Percentiles rank a stretch among this genome's conserved stretches.
phyloP scores from a whole-genome alignment of 306 rosid species.

The Abrus precatorius region DNA sequence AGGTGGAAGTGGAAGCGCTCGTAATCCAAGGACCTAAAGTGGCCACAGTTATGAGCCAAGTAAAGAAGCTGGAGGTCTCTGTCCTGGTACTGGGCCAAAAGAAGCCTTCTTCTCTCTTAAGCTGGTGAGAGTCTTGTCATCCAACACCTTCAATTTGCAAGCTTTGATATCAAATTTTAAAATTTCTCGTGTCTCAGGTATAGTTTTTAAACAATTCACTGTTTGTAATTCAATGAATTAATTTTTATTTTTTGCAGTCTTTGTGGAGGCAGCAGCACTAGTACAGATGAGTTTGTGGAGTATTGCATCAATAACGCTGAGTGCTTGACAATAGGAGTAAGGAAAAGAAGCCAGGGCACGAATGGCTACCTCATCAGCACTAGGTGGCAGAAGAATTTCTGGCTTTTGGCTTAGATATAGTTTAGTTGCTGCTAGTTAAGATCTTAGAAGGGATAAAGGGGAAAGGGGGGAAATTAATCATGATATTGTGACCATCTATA shows the following conservation, averaged over 20 bases:
- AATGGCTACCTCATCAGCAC: slow-evolving; percentile 89
- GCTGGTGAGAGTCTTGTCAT: slow-evolving; percentile 75
- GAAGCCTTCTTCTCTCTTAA: slow-evolving; percentile 69
- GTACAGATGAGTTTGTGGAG: slow-evolving; percentile 82
- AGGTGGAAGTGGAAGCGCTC: slow-evolving; percentile 95
- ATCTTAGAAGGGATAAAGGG: slow-evolving; percentile 1
- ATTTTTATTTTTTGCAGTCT: slow-evolving; percentile 58
- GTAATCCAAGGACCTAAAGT: slow-evolving; percentile 89
- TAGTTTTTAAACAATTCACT: neutral
- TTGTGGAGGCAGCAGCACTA: slow-evolving; percentile 67
- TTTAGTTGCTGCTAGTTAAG: slow-evolving; percentile 21
- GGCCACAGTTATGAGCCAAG: slow-evolving; percentile 83
- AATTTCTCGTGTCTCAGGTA: neutral
- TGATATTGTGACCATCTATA: slow-evolving; percentile 40
- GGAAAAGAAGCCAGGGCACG: slow-evolving; percentile 87
- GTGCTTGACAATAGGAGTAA: slow-evolving; percentile 94
- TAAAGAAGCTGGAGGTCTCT: slow-evolving; percentile 92
- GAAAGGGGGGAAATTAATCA: slow-evolving; percentile 44
- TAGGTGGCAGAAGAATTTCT: slow-evolving; percentile 96
- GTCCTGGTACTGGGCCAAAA: slow-evolving; percentile 93
- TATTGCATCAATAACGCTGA: slow-evolving; percentile 82
- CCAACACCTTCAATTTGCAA: slow-evolving; percentile 27
- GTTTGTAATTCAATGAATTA: neutral
- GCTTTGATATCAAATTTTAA: neutral
- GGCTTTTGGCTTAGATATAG: slow-evolving; percentile 84